phyloP scores from a whole-genome alignment of 768 basidiomycete species.

The Suillus hirtellus region DNA sequence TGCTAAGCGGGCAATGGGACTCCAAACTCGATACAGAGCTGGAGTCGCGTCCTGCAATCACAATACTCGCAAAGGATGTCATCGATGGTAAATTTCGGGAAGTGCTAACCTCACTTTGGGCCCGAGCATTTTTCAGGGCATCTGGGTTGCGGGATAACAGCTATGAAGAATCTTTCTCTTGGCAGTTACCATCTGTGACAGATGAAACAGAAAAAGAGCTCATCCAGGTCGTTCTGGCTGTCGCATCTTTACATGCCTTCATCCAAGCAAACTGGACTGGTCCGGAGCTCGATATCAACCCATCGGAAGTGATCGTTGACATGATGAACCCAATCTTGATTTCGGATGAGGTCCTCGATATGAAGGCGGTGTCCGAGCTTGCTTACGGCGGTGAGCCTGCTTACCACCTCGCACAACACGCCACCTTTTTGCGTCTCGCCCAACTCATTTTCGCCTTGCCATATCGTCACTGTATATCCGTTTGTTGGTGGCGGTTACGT shows the following conservation, averaged over 20 bases:
- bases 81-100: constrained; percentile 60
- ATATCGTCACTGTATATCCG: constrained; percentile 50
- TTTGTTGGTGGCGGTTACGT: constrained; percentile 86
- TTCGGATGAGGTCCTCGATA: constrained; percentile 56
- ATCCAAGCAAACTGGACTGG: constrained; percentile 97
- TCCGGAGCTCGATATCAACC: constrained; percentile 68
- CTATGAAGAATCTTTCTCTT: constrained; percentile 37
- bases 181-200: constrained; percentile 27
- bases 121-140: constrained; percentile 41
- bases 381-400: constrained; percentile 91
- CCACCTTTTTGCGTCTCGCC: constrained; percentile 75
- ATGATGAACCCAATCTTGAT: constrained; percentile 26
- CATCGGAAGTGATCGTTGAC: constrained; percentile 42
- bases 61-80: constrained; percentile 52
- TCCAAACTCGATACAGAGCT: constrained; percentile 21
- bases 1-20: constrained; percentile 55
- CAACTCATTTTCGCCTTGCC: constrained; percentile 63
- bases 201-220: constrained; percentile 51
- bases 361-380: constrained; percentile 70
- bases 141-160: constrained; percentile 38
- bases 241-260: constrained; percentile 87
- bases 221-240: constrained; percentile 59
- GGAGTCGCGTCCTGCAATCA: constrained; percentile 20
- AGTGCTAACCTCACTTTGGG: constrained; percentile 48
- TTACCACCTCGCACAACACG: constrained; percentile 79